Conservation (phyloP, 2,329 filamentous ascomycete genomes). For the Cercospora sp. region DNA sequence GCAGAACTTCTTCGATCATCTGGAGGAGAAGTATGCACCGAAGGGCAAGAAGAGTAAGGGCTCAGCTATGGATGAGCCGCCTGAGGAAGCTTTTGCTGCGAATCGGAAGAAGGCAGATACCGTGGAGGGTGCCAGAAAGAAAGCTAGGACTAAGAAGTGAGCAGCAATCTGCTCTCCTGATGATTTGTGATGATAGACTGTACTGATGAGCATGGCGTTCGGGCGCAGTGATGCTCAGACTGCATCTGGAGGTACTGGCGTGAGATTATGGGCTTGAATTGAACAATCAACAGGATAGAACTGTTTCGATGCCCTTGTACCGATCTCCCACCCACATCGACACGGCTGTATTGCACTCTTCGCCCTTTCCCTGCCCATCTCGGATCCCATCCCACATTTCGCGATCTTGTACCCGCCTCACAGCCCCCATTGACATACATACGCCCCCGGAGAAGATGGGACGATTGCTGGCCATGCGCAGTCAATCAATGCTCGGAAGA, state of each 20-base stretch:
- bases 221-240: neutral
- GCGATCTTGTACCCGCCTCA: too few species aligned
- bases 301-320: too few species aligned
- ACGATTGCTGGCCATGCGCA: too few species aligned
- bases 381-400: too few species aligned
- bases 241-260: neutral
- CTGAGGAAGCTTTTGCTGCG: conserved; percentile 62
- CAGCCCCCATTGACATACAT: too few species aligned
- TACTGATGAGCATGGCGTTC: neutral
- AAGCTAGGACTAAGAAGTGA: conserved; percentile 5
- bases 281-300: too few species aligned
- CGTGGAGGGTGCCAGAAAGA: conserved; percentile 9
- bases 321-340: too few species aligned
- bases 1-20: conserved; percentile 64
- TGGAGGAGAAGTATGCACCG: conserved; percentile 73
- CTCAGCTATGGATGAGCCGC: conserved; percentile 54
- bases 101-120: conserved; percentile 38
- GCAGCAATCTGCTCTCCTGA: neutral
- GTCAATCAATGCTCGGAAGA: neutral
- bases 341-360: too few species aligned
- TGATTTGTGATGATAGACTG: neutral
- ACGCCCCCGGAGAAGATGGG: too few species aligned
- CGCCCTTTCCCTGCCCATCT: too few species aligned
- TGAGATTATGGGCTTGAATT: too few species aligned
- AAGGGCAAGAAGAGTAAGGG: conserved; percentile 55